Base-by-base conservation (phyloP, 2,329 filamentous ascomycete genomes). In the Chaetomium strumarium region DNA sequence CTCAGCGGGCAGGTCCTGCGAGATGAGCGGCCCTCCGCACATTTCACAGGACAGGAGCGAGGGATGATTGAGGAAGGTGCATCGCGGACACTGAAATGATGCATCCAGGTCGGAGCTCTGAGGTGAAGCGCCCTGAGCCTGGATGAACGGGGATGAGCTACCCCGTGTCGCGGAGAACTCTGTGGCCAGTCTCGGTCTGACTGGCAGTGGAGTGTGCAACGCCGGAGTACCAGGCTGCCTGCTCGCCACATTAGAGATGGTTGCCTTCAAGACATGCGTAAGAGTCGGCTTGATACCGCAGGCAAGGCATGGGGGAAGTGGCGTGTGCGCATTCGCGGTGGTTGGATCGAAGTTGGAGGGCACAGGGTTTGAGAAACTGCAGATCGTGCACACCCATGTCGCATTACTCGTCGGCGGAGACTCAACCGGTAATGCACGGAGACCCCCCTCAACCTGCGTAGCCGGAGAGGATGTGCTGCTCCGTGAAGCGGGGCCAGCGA, bases 381-480 rank as follows among this genome's bases (percentile, higher is more conserved):
- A 97, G 63, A 97, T 97, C 1, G 88, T 86, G 72, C 92, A 97
- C 17, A 97, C 85, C 92, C 92, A 97, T 4, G 90, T 96, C 6
- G 88, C 89, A 55, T 76, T 80, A 59, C 76, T 78, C 13, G 74
- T 67, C 13, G 77, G 70, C 1, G 74, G 61, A 31, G 79, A 72
- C 14, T 76, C 72, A 72, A 70, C 52, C 60, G 71, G 59, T 62
- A 73, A 64, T 38, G 69, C 62, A 53, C 75, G 68, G 56, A 74
- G 71, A 2, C 70, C 66, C 40, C 69, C 71, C 34, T 76, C 73
- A 20, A 70, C 60, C 37, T 72, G 68, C 38, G 70, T 66, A 10
- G 73, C 67, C 8, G 80, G 74, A 7, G 79, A 76, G 2, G 74
- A 67, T 9, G 72, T 68, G 50, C 69, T 66, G 39, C 52, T 57